phyloP scores from a whole-genome alignment of 345 rosid genomes.

The Euclidium syriacum region DNA sequence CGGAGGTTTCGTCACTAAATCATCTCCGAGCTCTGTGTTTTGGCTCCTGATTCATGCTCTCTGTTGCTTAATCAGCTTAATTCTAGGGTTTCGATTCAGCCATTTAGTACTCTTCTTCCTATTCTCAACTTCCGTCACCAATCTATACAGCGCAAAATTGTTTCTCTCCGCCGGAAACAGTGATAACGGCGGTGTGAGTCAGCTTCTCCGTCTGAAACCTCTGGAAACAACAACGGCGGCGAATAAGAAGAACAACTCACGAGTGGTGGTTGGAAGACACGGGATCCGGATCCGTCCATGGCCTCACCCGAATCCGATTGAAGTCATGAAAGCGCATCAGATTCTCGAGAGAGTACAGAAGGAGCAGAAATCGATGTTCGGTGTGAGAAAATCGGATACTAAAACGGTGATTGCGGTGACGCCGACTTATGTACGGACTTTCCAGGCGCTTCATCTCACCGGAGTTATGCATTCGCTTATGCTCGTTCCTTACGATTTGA shows the following conservation, averaged over 20 bases:
- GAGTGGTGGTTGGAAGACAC: conserved; percentile 93
- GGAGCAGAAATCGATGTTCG: conserved; percentile 79
- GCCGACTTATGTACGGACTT: conserved; percentile 92
- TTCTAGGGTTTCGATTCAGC: conserved; percentile 91
- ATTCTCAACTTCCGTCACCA: conserved; percentile 63
- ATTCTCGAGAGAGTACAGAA: conserved; percentile 79
- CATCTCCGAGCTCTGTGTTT: conserved; percentile 70
- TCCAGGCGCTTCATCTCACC: conserved; percentile 88
- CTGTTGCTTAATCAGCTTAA: conserved; percentile 85
- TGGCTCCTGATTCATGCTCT: conserved; percentile 76
- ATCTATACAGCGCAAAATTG: conserved; percentile 54
- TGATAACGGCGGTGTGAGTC: conserved; percentile 16
- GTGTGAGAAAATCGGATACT: conserved; percentile 69
- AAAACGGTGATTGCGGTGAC: conserved; percentile 74
- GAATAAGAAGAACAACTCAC: conserved; percentile 28
- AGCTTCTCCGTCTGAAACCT: conserved; percentile 20
- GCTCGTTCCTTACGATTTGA: conserved; percentile 82
- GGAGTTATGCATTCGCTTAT: conserved; percentile 94
- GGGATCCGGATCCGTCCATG: conserved; percentile 99
- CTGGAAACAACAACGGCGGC: conserved; percentile 15
- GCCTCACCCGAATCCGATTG: conserved; percentile 95
- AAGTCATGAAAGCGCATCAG: conserved; percentile 89
- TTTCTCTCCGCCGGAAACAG: conserved; percentile 31
- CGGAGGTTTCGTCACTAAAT: conserved; percentile 35
- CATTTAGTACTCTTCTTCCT: conserved; percentile 83